Evolutionary conservation across 2,329 filamentous ascomycete genomes (phyloP), one percentile per base, ranked within the genome.

Genomic region (Nannizzia gypsea): DNA sequence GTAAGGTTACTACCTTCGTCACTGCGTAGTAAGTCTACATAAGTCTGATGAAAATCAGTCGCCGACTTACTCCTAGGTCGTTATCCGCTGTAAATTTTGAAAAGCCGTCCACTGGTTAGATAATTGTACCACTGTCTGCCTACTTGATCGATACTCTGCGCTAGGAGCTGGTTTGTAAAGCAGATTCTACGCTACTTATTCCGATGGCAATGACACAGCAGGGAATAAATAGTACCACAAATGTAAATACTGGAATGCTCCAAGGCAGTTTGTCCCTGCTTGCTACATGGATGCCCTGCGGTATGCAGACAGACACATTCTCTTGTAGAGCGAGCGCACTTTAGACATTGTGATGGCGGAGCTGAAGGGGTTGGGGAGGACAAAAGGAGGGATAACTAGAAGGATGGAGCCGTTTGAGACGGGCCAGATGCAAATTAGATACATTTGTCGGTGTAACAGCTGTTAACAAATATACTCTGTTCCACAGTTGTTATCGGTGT

Each of bases 111-210:
- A 26, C 6, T 2, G n/a, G 8, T 24, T 2, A 13, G n/a, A 26
- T 56, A 4, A 11, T 5, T 9, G 9, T 38, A 36, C n/a, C n/a
- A 17, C 52, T 34, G 3, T 31, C 52, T 11, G n/a, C 24, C 3
- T 62, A 64, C 54, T 64, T 62, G 17, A 62, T 64, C 22, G 63
- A 64, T 31, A 55, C 20, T 3, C 6, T 64, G 24, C 58, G 57
- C 3, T 57, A 64, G 58, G 62, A 60, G 5, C 28, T 61, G 3
- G 28, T 58, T 34, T 64, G 63, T 52, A 60, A 62, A 26, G 60
- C 63, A 6, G 62, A 60, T 17, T 59, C 44, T 8, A 63, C 55
- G 1, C 57, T 52, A 1, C 56, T 62, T 62, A 62, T 31, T 9
- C 40, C 1, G 59, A 38, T 3, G 61, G 60, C n/a, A 20, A 55